A percentile compares a stretch with the other conserved stretches of the same genome.
These are phyloP conservation scores for Cyclaneusma minus DNA, from an alignment of 2,329 filamentous ascomycete genomes.

Conservation along the genomic window DNA sequence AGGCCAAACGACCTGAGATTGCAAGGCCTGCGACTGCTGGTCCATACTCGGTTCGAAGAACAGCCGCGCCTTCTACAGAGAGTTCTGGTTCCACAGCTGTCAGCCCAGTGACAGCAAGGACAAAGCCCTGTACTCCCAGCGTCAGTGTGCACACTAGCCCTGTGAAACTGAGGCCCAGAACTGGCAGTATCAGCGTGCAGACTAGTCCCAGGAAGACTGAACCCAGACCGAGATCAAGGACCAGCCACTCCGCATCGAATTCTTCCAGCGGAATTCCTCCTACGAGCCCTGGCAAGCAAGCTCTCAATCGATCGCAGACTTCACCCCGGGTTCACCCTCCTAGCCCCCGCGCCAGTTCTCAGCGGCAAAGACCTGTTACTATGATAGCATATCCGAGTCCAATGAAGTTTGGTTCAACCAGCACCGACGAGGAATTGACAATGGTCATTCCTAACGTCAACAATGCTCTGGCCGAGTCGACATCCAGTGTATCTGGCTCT, in stretches of 20 bases:
- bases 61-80: constrained; percentile 11
- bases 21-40: constrained; percentile 48
- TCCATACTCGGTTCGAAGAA: constrained; percentile 42
- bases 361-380: too few relatives aligned
- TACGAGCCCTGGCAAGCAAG: constrained; percentile 28
- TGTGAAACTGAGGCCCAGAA: constrained; percentile 20
- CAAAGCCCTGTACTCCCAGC: constrained; percentile 33
- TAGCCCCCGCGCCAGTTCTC: too few relatives aligned
- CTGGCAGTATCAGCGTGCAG: constrained; percentile 7
- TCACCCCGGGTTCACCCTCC: too few relatives aligned
- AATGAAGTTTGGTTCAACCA: constrained; percentile 29
- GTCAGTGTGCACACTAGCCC: constrained; percentile 30
- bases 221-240: constrained; percentile 16
- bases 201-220: constrained; percentile 21
- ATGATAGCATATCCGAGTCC: too few relatives aligned
- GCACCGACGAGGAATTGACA: constrained; percentile 35
- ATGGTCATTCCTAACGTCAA: constrained; percentile 33
- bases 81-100: constrained; percentile 8
- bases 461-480: too few relatives aligned
- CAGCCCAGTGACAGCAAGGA: constrained; percentile 21
- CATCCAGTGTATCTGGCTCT: too few relatives aligned
- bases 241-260: constrained; percentile 19
- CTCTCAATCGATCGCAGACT: too few relatives aligned
- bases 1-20: constrained; percentile 37
- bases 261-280: constrained; percentile 15